Conservation (phyloP, 257 asterid genomes). For the Nicotiana knightiana region DNA sequence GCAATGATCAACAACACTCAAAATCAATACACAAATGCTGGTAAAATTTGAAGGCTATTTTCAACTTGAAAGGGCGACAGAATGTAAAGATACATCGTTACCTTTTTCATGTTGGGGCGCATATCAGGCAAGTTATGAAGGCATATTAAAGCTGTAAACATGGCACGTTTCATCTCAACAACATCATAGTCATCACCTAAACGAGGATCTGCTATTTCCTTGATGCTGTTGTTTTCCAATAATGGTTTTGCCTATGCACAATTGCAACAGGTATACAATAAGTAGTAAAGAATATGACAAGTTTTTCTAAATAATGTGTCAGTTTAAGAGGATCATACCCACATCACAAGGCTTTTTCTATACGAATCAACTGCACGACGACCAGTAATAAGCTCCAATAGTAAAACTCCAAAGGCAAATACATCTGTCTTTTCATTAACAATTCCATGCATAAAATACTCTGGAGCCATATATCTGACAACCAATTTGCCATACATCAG, state of each 20-base stretch:
- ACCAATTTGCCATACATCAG: neutral
- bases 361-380: slow-evolving; percentile 80
- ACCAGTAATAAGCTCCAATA: slow-evolving; percentile 90
- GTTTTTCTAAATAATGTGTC: neutral
- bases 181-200: slow-evolving; percentile 45
- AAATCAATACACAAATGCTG: neutral
- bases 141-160: slow-evolving; percentile 74
- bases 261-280: neutral
- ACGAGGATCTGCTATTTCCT: slow-evolving; percentile 75
- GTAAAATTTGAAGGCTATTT: neutral
- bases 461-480: slow-evolving; percentile 94
- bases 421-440: slow-evolving; percentile 88
- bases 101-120: slow-evolving; percentile 88
- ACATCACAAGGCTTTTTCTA: slow-evolving; percentile 80
- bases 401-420: slow-evolving; percentile 81
- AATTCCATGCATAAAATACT: slow-evolving; percentile 93
- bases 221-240: slow-evolving; percentile 51
- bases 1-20: neutral
- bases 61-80: neutral
- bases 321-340: slow-evolving; percentile 49
- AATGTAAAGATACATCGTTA: slow-evolving; percentile 4
- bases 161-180: slow-evolving; percentile 62
- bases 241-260: slow-evolving; percentile 69
- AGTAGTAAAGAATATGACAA: neutral
- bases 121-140: slow-evolving; percentile 68